Evolutionary conservation across 2,329 filamentous ascomycete genomes (phyloP).

Genomic region (Fusarium sp.): DNA sequence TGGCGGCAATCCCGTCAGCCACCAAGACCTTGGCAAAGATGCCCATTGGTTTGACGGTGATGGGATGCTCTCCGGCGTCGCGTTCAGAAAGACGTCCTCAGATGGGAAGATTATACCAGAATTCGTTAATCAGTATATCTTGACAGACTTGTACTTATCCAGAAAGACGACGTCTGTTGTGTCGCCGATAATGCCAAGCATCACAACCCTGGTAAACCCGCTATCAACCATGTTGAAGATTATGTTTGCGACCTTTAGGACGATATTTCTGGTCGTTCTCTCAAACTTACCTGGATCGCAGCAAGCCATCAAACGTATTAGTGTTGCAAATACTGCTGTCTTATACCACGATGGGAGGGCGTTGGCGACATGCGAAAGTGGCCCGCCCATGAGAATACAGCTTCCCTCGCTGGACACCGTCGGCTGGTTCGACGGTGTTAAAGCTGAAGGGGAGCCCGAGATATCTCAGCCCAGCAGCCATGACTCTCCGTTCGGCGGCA

Average conservation of each 20-base stretch:
- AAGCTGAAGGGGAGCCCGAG: constrained; percentile 59
- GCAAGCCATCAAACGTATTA: constrained; percentile 71
- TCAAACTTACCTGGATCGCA: constrained; percentile 46
- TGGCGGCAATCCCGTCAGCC: constrained; percentile 73
- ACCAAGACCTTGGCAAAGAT: constrained; percentile 68
- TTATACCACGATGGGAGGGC: constrained; percentile 75
- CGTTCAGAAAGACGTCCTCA: constrained; percentile 56
- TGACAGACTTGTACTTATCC: constrained; percentile 72
- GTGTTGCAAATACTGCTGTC: constrained; percentile 74
- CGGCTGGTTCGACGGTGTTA: constrained; percentile 73
- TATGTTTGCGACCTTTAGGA: neutral
- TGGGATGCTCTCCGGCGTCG: constrained; percentile 76
- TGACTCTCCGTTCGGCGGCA: constrained; percentile 59
- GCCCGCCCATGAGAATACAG: constrained; percentile 72
- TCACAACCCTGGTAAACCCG: constrained; percentile 71
- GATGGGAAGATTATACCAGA: constrained; percentile 60
- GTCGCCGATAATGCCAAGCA: constrained; percentile 71
- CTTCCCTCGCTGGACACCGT: constrained; percentile 73
- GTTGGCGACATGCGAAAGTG: constrained; percentile 75
- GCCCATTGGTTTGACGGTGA: constrained; percentile 81
- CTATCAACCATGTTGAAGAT: constrained; percentile 36
- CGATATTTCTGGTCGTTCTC: constrained; percentile 52
- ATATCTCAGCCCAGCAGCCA: accelerated
- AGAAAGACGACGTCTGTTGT: constrained; percentile 56
- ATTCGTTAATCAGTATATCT: constrained; percentile 75